These are phyloP conservation scores for Narthecium ossifragum DNA, from an alignment of 106 monocot species.

Conservation along the genomic window DNA sequence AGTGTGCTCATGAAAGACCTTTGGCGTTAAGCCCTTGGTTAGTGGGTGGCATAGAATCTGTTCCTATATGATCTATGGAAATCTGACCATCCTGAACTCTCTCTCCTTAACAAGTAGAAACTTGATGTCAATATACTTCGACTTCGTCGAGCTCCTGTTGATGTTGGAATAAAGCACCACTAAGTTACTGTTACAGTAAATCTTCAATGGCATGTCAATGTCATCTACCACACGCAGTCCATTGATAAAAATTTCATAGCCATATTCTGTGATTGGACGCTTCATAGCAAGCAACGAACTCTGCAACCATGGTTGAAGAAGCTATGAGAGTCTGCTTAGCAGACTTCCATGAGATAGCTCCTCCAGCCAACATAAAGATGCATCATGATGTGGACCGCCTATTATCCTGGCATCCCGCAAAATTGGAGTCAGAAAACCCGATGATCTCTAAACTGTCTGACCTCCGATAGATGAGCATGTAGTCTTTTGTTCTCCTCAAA, in stretches of 20 bases:
- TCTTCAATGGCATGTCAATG: constrained; percentile 11
- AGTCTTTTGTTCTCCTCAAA: background rate
- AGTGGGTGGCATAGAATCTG: background rate
- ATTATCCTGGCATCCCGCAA: background rate
- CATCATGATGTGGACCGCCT: background rate
- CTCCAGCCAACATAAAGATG: background rate
- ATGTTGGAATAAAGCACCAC: constrained; percentile 14
- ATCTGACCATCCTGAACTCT: constrained; percentile 11
- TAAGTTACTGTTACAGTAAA: constrained; percentile 16
- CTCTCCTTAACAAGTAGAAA: constrained; percentile 17
- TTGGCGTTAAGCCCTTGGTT: background rate
- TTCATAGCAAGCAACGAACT: constrained; percentile 3
- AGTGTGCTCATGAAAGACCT: constrained; percentile 8
- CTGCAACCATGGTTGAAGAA: constrained; percentile 12
- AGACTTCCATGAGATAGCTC: constrained; percentile 5
- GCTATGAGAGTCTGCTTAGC: constrained; percentile 10
- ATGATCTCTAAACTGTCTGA: background rate
- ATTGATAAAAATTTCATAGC: constrained; percentile 11
- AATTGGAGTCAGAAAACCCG: no score
- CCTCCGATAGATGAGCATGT: background rate
- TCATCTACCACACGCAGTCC: constrained; percentile 2
- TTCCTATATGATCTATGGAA: constrained; percentile 12
- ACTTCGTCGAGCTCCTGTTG: constrained; percentile 13
- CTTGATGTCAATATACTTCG: constrained; percentile 22
- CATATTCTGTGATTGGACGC: constrained; percentile 7